Evolutionary conservation across 106 monocot species (phyloP), one percentile per base, ranked within the genome.

Genomic region (Apostasia shenzhenica): DNA sequence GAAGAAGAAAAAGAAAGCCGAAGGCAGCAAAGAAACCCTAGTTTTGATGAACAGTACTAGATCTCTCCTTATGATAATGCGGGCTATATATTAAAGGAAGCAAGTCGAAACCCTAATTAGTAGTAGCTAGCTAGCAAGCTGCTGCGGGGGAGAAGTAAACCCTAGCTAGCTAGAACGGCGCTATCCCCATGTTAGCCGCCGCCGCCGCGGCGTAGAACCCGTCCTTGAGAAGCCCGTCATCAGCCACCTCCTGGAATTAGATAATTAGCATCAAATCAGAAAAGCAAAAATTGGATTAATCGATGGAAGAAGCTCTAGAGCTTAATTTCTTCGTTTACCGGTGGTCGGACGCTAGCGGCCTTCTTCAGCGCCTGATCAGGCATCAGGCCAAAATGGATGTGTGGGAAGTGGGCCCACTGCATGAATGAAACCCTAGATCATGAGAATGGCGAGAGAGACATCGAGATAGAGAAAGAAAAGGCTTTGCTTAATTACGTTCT

Each of bases 341-440:
- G 92, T 63, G 81, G 87, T 58, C 73, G 81, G 8, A 83, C 63
- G 79, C 70, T 84, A 72, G 43, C 81, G 74, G 43, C 81, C 81
- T 82, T 99, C 87, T 93, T 99, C 70, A 88, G 63, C 43, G 69
- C 78, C 40, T 93, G 93, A 63, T 99, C 90, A 13, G 89, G 83
- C 93, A 99, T 90, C 61, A 99, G 85, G 26, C 99, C 99, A 64
- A 93, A 93, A 70, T 99, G 99, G 79, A 99, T 99, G 75, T 99
- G 99, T 5, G 99, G 99, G 71, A 99, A 99, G 77, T 99, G 90
- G 47, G 99, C 99, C 99, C 99, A 99, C 99, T 99, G 83, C 7
- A 47, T 14, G 7, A 48, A 68, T 52, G 66, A 71, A 52, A 61
- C 68, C 75, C 75, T 75, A 68, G 49, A 10, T 6, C 14, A 40